Evolutionary conservation across 2,329 filamentous ascomycete species (phyloP).

Genomic region (Calonectria pseudoturangicola): DNA sequence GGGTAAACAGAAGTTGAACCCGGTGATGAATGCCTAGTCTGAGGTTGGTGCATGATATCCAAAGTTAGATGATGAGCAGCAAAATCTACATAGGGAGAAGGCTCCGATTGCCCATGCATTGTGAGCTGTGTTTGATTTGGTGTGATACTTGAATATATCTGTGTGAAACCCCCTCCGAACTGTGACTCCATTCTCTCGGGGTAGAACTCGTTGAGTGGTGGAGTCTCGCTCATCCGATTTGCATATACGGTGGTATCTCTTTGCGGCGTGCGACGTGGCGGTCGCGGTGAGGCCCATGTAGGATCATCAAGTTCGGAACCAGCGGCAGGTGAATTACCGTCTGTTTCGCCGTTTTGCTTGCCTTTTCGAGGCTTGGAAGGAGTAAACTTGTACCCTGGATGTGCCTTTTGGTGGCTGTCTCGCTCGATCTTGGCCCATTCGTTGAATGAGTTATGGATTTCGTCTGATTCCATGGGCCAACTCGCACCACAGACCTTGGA

Average conservation of each 20-base stretch:
- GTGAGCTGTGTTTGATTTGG: slow-evolving; percentile 37
- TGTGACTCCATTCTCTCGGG: slow-evolving; percentile 32
- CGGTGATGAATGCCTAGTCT: slow-evolving; percentile 49
- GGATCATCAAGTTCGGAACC: slow-evolving; percentile 49
- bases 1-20: slow-evolving; percentile 5
- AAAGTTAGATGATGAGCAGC: slow-evolving; percentile 34
- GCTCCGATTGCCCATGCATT: slow-evolving; percentile 43
- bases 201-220: slow-evolving; percentile 43
- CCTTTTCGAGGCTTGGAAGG: slow-evolving; percentile 79
- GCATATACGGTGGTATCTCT: slow-evolving; percentile 37
- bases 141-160: slow-evolving; percentile 43
- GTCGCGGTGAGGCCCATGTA: slow-evolving; percentile 46
- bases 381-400: slow-evolving; percentile 95
- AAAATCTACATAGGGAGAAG: slow-evolving; percentile 39
- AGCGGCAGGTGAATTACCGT: slow-evolving; percentile 35
- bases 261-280: slow-evolving; percentile 2
- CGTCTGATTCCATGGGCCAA: slow-evolving; percentile 87
- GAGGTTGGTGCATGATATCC: slow-evolving; percentile 35
- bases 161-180: slow-evolving; percentile 37
- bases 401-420: slow-evolving; percentile 87
- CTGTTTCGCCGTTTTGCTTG: slow-evolving; percentile 58
- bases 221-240: slow-evolving; percentile 46
- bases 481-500: slow-evolving; percentile 90
- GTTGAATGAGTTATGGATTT: slow-evolving; percentile 84
- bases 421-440: slow-evolving; percentile 87